These are phyloP conservation scores for Hirsutella thompsonii DNA, from an alignment of 2,329 filamentous ascomycete genomes.

Conservation along the genomic window DNA sequence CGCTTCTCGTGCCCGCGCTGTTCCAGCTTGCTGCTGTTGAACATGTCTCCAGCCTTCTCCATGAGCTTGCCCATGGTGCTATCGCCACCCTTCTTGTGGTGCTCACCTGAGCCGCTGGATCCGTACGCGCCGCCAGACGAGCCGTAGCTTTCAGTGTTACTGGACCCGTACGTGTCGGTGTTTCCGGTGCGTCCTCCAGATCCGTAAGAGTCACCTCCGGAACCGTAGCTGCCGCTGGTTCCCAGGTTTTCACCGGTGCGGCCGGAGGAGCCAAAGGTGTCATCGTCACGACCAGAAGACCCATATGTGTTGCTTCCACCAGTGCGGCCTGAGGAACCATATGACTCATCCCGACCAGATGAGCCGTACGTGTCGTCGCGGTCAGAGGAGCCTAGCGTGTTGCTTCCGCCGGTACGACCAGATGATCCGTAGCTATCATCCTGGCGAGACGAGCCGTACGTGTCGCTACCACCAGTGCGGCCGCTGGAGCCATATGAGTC, in stretches of 20 bases:
- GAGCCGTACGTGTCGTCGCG: constrained; percentile 8
- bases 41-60: constrained; percentile 40
- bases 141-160: constrained; percentile 9
- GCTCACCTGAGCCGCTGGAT: too few species aligned
- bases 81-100: background rate
- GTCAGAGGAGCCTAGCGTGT: constrained; percentile 9
- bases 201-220: background rate
- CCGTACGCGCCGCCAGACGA: constrained; percentile 3
- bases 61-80: constrained; percentile 39
- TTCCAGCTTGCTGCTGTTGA: constrained; percentile 33
- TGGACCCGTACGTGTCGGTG: constrained; percentile 3
- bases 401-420: constrained; percentile 8
- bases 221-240: background rate
- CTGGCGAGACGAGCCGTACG: constrained; percentile 9
- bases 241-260: too few species aligned
- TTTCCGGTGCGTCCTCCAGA: constrained; percentile 1
- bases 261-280: background rate
- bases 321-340: constrained; percentile 7
- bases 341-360: constrained; percentile 7
- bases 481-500: constrained; percentile 7
- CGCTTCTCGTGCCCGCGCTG: constrained; percentile 38
- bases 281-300: background rate
- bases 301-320: constrained; percentile 3
- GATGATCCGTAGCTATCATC: constrained; percentile 9
- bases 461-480: constrained; percentile 7